These are phyloP conservation scores for Saccharomycopsis malanga DNA, from an alignment of 805 yeast genomes.

Conservation along the genomic window DNA sequence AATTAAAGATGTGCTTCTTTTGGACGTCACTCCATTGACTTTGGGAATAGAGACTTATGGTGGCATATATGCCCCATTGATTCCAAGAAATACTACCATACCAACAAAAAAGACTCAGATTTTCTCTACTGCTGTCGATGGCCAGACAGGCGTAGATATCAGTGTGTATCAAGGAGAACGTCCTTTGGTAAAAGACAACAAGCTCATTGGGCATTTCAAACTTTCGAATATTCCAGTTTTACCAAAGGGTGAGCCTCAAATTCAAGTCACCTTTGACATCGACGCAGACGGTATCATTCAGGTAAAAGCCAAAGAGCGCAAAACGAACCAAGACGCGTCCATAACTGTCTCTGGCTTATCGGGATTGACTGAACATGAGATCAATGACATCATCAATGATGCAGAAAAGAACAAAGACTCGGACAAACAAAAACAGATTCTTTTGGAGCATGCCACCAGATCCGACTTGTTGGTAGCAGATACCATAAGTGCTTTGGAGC, in stretches of 20 bases:
- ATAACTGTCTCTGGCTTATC: conserved; percentile 66
- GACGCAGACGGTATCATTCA: conserved; percentile 81
- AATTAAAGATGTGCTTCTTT: conserved; percentile 64
- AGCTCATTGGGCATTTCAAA: conserved; percentile 67
- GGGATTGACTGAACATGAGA: conserved; percentile 64
- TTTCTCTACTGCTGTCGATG: conserved; percentile 78
- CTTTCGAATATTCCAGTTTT: conserved; percentile 66
- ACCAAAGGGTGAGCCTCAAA: conserved; percentile 76
- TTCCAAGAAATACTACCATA: conserved; percentile 69
- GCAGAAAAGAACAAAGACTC: conserved; percentile 54
- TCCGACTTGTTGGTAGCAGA: conserved; percentile 79
- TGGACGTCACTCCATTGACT: conserved; percentile 80
- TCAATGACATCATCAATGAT: conserved; percentile 54
- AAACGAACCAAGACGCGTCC: conserved; percentile 70
- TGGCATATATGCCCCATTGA: conserved; percentile 72
- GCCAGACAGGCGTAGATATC: conserved; percentile 77
- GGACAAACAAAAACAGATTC: conserved; percentile 53
- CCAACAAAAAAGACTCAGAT: conserved; percentile 70
- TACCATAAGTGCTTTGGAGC: conserved; percentile 77
- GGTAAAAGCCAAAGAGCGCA: conserved; percentile 74
- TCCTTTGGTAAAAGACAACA: conserved; percentile 70
- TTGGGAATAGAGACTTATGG: conserved; percentile 82
- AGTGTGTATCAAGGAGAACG: conserved; percentile 80
- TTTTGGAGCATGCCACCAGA: conserved; percentile 67
- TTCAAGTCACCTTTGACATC: conserved; percentile 67